A percentile compares a stretch with the other conserved stretches of the same genome.
These are phyloP conservation scores for Monosporascus cannonballus DNA, from an alignment of 2,329 filamentous ascomycete genomes.

Conservation along the genomic window DNA sequence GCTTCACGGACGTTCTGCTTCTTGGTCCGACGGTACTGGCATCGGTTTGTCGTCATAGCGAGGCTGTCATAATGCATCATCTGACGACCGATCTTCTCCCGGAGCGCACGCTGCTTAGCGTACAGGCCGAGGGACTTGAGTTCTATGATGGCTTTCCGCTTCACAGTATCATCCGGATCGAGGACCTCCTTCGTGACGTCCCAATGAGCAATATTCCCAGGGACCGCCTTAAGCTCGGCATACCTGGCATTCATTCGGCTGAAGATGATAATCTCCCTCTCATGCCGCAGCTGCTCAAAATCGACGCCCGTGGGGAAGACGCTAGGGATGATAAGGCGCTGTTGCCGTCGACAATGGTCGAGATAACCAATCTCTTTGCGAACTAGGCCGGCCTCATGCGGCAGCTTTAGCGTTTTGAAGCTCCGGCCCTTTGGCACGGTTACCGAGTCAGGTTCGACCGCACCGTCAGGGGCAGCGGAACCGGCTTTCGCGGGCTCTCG, in stretches of 20 bases:
- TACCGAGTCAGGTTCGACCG: constrained; percentile 26
- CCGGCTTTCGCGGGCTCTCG: constrained; percentile 26
- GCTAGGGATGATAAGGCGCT: constrained; percentile 76
- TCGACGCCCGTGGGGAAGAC: constrained; percentile 87
- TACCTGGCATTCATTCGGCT: constrained; percentile 85
- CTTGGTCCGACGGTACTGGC: constrained; percentile 88
- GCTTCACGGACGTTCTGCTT: constrained; percentile 95
- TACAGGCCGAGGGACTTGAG: constrained; percentile 88
- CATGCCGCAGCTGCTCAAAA: constrained; percentile 75
- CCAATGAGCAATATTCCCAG: constrained; percentile 83
- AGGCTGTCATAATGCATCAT: constrained; percentile 96
- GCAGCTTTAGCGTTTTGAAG: constrained; percentile 72
- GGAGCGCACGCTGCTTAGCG: constrained; percentile 78
- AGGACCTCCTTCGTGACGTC: constrained; percentile 65
- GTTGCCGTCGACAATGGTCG: constrained; percentile 69
- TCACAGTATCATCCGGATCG: constrained; percentile 73
- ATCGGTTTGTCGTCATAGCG: constrained; percentile 92
- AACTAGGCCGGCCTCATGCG: constrained; percentile 53
- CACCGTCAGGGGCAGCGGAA: constrained; percentile 24
- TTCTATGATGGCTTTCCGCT: constrained; percentile 87
- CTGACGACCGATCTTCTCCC: constrained; percentile 80
- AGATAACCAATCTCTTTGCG: constrained; percentile 65
- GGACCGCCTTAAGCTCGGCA: constrained; percentile 73
- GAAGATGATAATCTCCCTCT: constrained; percentile 82
- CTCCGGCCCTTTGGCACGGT: constrained; percentile 35